Base-by-base conservation (phyloP, 2,329 filamentous ascomycete genomes). In the Aspergillus quadrilineatus region DNA sequence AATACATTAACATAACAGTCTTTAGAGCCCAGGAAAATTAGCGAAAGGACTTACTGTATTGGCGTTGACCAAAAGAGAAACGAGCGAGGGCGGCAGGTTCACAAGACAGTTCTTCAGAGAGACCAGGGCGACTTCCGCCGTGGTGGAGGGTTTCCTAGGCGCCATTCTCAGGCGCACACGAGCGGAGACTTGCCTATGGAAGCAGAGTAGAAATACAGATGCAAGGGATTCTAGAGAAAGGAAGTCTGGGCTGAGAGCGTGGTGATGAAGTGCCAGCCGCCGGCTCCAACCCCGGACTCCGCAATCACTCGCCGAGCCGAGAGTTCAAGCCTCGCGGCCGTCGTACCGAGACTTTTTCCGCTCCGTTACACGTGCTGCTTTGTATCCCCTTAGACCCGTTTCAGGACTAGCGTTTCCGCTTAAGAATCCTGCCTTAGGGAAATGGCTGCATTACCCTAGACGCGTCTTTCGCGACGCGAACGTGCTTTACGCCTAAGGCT, bases 21-120 rank as follows among this genome's bases (percentile, higher is more conserved):
- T 47, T 30, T 47, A 4, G 9, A 4, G 12, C 12, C n/a, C n/a
- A 34, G 15, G 30, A 9, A 4, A 47, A 3, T 10, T 15, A 15
- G 29, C 29, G 12, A 47, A 56, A 22, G 48, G 41, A 59, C 89
- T 76, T 81, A 96, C 90, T 43, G 92, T 92, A 71, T 97, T 95
- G 65, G 92, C 84, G 76, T 92, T 96, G 65, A 93, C 85, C 49
- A 99, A 84, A 53, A 96, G 77, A 36, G 90, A 88, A 55, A 95
- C 92, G 55, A 99, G 80, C 28, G 90, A 88, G 4, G 89, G 77
- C 47, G 94, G 94, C 50, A 99, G 83, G 76, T 97, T 97, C 72
- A 96, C 90, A 51, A 99, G 82, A 76, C 94, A 99, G 74, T 89
- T 97, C 80, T 96, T 95, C 58, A 97, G 82, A 65, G 92, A 90